Base-by-base conservation (phyloP, 768 basidiomycete species). In the Leucogyrophana mollusca region DNA sequence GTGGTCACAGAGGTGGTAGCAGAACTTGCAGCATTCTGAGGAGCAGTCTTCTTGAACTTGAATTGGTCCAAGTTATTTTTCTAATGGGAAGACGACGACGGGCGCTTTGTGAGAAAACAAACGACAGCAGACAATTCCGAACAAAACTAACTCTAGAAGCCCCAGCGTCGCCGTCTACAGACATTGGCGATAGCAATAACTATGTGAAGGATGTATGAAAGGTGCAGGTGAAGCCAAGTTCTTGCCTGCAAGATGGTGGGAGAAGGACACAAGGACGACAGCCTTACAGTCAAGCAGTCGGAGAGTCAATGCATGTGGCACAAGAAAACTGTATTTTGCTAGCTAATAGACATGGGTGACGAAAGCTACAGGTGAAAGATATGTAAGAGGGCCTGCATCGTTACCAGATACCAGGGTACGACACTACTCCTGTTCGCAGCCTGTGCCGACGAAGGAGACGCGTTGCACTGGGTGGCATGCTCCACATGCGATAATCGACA, bases 251-350 rank as follows among this genome's bases (percentile, higher is more conserved):
- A 40, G 43, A 53, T 53, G 57, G 57, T 64, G 52, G 49, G 43
- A 47, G 49, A 47, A 37, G 53, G 43, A 47, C 49, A 39, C 45
- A 56, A 30, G 40, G 53, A 58, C 61, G 58, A 55, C 67, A 62
- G 64, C 66, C 56, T 57, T 56, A 57, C 58, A 54, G 52, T 63
- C 55, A 56, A 53, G 64, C 60, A 57, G 76, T 77, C 76, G 76
- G 77, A 77, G 76, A 77, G 75, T 77, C 73, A 78, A 78, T 66
- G 70, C 62, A 62, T 67, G 66, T 71, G 67, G 65, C 69, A 64
- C 65, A 65, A 66, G 56, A 60, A 66, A 63, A 66, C 56, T 66
- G 52, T 66, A 66, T 66, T 68, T 66, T 54, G 46, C 54, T 61
- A 66, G 61, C 52, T 65, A 67, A 38, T 45, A 46, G 60, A 67